Percentiles rank a stretch among this genome's conserved stretches.
These are phyloP conservation scores for Cladosporium sphaerospermum DNA, from an alignment of 2,329 filamentous ascomycete species.

Conservation along the genomic window DNA sequence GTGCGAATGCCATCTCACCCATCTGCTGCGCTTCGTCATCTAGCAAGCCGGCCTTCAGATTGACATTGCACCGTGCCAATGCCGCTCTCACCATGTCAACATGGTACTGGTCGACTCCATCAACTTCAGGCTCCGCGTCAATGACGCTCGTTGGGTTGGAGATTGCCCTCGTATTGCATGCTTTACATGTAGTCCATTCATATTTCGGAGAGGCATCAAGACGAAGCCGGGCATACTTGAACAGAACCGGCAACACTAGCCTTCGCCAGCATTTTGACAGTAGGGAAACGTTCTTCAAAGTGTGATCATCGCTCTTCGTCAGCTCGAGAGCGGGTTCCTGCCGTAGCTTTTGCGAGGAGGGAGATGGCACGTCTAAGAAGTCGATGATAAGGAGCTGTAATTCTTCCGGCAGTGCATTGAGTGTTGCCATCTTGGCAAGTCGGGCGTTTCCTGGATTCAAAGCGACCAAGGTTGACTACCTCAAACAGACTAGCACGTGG, in stretches of 20 bases:
- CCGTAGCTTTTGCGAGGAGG: constrained; percentile 44
- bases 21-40: constrained; percentile 5
- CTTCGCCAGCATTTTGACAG: constrained; percentile 50
- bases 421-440: neutral
- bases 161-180: neutral
- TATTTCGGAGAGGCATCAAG: constrained; percentile 20
- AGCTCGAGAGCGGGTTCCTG: constrained; percentile 45
- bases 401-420: constrained; percentile 52
- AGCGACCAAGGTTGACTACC: too few species aligned
- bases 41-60: neutral
- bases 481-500: too few species aligned
- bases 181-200: constrained; percentile 10
- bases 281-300: constrained; percentile 53
- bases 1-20: neutral
- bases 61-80: neutral
- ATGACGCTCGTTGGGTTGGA: neutral
- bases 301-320: constrained; percentile 30
- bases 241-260: constrained; percentile 50
- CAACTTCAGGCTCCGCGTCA: too few species aligned
- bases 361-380: constrained; percentile 47
- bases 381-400: constrained; percentile 52
- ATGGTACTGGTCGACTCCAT: neutral
- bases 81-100: neutral
- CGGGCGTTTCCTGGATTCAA: too few species aligned
- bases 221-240: constrained; percentile 45